Percentiles rank a stretch among this genome's conserved stretches.
Conservation (phyloP, 1,284 basidiomycete genomes). For the Sporisorium graminicola region DNA sequence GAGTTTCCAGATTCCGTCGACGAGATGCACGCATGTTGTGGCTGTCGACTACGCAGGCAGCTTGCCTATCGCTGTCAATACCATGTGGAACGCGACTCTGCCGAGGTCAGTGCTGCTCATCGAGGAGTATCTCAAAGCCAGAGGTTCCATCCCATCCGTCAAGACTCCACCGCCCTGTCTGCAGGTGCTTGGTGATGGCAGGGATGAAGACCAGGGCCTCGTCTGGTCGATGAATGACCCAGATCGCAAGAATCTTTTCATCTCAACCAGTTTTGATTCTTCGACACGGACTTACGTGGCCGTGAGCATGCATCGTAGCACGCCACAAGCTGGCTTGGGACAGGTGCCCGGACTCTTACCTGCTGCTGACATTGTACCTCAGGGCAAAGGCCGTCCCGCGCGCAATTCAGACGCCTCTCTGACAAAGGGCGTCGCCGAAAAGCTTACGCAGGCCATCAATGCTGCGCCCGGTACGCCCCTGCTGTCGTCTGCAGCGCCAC, state of each 20-base stretch:
- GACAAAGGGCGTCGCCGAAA: constrained; percentile 46
- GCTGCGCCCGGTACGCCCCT: constrained; percentile 41
- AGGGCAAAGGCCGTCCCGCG: constrained; percentile 19
- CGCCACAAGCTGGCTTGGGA: neutral
- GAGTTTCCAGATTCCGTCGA: constrained; percentile 94
- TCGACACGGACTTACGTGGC: constrained; percentile 28
- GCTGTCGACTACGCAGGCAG: constrained; percentile 90
- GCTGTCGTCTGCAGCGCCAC: constrained; percentile 26
- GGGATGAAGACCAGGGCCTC: constrained; percentile 60
- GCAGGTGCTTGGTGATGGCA: constrained; percentile 63
- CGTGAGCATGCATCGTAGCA: constrained; percentile 33
- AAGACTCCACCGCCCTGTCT: constrained; percentile 58
- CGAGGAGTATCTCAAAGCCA: constrained; percentile 66
- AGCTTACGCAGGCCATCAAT: constrained; percentile 30
- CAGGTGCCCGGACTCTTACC: constrained; percentile 22
- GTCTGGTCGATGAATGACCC: constrained; percentile 47
- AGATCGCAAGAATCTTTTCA: constrained; percentile 36
- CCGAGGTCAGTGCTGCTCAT: constrained; percentile 66
- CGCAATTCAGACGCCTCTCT: constrained; percentile 51
- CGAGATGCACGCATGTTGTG: constrained; percentile 86
- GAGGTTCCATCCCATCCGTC: constrained; percentile 65
- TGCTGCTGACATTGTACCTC: constrained; percentile 24
- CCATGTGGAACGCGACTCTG: constrained; percentile 80
- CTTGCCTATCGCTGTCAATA: constrained; percentile 87
- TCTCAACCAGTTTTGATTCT: constrained; percentile 55